Percentiles rank a stretch among this genome's conserved stretches.
phyloP scores from a whole-genome alignment of 164 flowering plant species.

The Buxus sempervirens region DNA sequence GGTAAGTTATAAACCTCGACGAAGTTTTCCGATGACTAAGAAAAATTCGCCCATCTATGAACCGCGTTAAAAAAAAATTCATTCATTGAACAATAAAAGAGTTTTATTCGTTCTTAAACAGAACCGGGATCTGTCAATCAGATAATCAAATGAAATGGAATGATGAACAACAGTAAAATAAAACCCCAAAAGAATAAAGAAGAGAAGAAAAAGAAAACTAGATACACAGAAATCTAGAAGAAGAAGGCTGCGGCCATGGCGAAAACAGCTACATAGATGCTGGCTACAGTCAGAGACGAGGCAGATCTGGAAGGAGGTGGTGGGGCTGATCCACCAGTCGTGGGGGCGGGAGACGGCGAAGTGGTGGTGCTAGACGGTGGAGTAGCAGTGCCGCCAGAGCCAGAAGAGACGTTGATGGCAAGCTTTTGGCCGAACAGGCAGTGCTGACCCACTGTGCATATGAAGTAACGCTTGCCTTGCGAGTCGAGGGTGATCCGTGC shows the following conservation, averaged over 20 bases:
- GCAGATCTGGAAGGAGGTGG: neutral
- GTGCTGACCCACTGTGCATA: slow-evolving; percentile 36
- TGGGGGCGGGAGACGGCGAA: neutral
- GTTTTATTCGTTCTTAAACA: neutral
- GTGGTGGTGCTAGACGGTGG: neutral
- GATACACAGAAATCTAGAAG: neutral
- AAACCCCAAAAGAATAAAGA: neutral
- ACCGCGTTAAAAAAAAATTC: too few relatives aligned
- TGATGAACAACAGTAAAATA: neutral
- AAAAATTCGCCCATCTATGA: too few relatives aligned
- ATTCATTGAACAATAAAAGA: neutral
- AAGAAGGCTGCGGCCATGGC: neutral
- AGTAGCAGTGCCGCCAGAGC: too few relatives aligned
- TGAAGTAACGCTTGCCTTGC: slow-evolving; percentile 37
- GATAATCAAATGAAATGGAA: neutral
- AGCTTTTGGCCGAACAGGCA: slow-evolving; percentile 40
- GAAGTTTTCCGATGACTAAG: too few relatives aligned
- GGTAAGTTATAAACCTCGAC: too few relatives aligned
- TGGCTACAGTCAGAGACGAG: slow-evolving; percentile 2
- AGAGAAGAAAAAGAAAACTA: neutral
- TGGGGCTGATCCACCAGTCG: neutral
- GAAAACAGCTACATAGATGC: neutral
- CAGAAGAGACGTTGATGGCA: slow-evolving; percentile 18
- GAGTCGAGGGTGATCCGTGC: slow-evolving; percentile 30
- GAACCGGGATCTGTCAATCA: neutral